phyloP scores from a whole-genome alignment of 2,329 filamentous ascomycete species.

The Penicillium sp. region DNA sequence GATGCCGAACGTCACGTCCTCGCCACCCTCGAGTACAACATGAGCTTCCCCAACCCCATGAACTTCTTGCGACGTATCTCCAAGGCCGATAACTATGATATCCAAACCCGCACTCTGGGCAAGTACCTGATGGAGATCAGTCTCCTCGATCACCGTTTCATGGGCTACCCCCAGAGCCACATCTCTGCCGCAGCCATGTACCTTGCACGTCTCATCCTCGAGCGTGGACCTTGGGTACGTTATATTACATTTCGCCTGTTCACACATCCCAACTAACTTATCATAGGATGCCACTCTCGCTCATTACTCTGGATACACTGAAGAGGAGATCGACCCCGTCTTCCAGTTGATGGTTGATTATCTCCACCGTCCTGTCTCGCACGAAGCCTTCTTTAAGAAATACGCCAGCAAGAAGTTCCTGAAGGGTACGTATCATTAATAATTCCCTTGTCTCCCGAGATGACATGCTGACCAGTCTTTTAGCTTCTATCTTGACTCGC shows the following conservation, averaged over 20 bases:
- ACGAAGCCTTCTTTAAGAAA: constrained; percentile 99
- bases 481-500: constrained; percentile 86
- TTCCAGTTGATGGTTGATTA: constrained; percentile 96
- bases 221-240: constrained; percentile 86
- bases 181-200: constrained; percentile 94
- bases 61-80: constrained; percentile 98
- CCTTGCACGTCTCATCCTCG: constrained; percentile 82
- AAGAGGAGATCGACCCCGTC: constrained; percentile 89
- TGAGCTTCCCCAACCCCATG: constrained; percentile 99
- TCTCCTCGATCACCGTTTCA: constrained; percentile 89
- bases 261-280: not conserved
- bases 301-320: constrained; percentile 89
- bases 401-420: constrained; percentile 99
- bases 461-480: constrained; percentile 21
- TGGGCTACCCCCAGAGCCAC: constrained; percentile 83
- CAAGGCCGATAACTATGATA: constrained; percentile 99
- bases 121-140: constrained; percentile 99
- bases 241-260: not conserved
- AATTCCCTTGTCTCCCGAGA: not conserved
- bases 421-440: constrained; percentile 66
- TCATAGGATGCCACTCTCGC: constrained; percentile 74
- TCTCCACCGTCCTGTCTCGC: constrained; percentile 80
- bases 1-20: constrained; percentile 96
- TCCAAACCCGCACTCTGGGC: constrained; percentile 91
- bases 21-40: constrained; percentile 86